Evolutionary conservation across 371 early-diverging fungal genomes (phyloP).

Genomic region (Zopfochytrium polystomum): DNA sequence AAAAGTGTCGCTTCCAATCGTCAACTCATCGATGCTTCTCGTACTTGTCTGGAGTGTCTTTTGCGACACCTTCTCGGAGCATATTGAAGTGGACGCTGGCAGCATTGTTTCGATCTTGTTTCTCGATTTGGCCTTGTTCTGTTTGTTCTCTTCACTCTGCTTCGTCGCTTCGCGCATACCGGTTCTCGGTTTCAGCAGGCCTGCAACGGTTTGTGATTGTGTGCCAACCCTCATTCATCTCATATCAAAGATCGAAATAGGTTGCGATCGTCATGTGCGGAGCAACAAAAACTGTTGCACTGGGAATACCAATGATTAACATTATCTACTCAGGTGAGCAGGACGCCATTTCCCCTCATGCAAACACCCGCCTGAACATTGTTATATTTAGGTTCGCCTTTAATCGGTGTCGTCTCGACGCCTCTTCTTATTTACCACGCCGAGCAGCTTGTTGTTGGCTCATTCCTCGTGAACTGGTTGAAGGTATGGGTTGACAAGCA

Average conservation of each 20-base stretch:
- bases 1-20: slow-evolving; percentile 54
- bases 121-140: slow-evolving; percentile 53
- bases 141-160: slow-evolving; percentile 45
- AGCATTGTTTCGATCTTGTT: slow-evolving; percentile 59
- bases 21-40: slow-evolving; percentile 60
- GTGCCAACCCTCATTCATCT: not conserved
- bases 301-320: slow-evolving; percentile 76
- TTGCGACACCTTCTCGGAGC: slow-evolving; percentile 64
- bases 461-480: slow-evolving; percentile 56
- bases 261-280: slow-evolving; percentile 62
- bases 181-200: slow-evolving; percentile 44
- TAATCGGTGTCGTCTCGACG: slow-evolving; percentile 61
- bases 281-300: slow-evolving; percentile 72
- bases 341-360: not conserved
- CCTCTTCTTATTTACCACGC: slow-evolving; percentile 73
- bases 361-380: not conserved
- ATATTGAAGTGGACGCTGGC: slow-evolving; percentile 55
- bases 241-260: too few species aligned
- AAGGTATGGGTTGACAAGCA: slow-evolving; percentile 61
- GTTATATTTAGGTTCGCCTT: slow-evolving; percentile 31
- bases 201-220: slow-evolving; percentile 44
- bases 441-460: slow-evolving; percentile 67
- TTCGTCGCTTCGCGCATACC: slow-evolving; percentile 43
- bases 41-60: slow-evolving; percentile 73
- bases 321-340: slow-evolving; percentile 54